These are phyloP conservation scores for Penicillium sp. DNA, from an alignment of 2,329 filamentous ascomycete species.

Conservation along the genomic window DNA sequence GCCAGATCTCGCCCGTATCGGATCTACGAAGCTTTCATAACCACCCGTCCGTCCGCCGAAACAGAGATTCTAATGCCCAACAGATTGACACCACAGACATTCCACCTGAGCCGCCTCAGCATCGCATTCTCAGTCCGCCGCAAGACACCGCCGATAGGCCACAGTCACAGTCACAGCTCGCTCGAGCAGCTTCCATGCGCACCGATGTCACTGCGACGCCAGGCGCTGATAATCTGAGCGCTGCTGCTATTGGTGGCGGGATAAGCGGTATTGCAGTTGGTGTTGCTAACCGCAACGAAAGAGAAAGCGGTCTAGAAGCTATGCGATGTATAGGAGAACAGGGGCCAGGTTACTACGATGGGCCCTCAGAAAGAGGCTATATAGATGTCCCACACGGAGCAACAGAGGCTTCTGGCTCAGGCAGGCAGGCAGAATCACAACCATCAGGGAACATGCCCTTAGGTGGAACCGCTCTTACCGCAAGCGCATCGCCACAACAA, in stretches of 20 bases:
- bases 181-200: conserved; percentile 28
- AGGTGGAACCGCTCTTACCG: conserved; percentile 30
- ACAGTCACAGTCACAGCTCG: conserved; percentile 16
- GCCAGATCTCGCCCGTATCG: conserved; percentile 10
- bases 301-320: conserved; percentile 63
- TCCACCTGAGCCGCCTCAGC: conserved; percentile 18
- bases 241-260: conserved; percentile 58
- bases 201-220: conserved; percentile 49
- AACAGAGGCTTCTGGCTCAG: background rate
- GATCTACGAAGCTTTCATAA: conserved; percentile 10
- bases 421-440: background rate
- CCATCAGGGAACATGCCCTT: conserved; percentile 14
- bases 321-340: conserved; percentile 42
- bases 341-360: conserved; percentile 5
- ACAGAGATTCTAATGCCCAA: conserved; percentile 17
- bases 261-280: conserved; percentile 65
- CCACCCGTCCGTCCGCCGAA: conserved; percentile 19
- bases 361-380: conserved; percentile 14
- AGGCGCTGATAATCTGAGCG: conserved; percentile 64
- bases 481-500: conserved; percentile 29
- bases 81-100: conserved; percentile 4
- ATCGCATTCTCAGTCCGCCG: conserved; percentile 6
- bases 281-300: conserved; percentile 61
- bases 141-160: background rate
- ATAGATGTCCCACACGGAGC: conserved; percentile 37